Evolutionary conservation across 306 rosid genomes (phyloP).

Genomic region (Psophocarpus tetragonolobus): DNA sequence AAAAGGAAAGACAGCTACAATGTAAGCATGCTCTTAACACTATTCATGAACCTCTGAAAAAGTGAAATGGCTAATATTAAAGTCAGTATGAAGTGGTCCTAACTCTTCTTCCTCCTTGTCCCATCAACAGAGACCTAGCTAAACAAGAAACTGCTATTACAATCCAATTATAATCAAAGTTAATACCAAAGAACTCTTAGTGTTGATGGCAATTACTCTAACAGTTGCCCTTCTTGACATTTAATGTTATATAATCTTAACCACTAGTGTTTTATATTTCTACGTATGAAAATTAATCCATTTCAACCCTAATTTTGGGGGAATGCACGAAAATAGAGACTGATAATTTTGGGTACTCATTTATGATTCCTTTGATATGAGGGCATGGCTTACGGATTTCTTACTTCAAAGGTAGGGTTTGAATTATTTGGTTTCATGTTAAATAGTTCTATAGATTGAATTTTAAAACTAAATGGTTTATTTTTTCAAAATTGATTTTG

Average conservation of each 20-base stretch:
- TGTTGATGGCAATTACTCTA: background rate
- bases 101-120: constrained; percentile 13
- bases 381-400: background rate
- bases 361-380: background rate
- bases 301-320: background rate
- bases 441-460: background rate
- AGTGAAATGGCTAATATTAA: background rate
- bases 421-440: background rate
- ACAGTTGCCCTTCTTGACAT: background rate
- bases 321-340: background rate
- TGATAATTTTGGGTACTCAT: background rate
- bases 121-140: background rate
- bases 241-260: background rate
- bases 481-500: no score
- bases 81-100: constrained; percentile 25
- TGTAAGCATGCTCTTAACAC: background rate
- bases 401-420: background rate
- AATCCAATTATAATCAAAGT: background rate
- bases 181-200: background rate
- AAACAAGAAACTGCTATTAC: background rate
- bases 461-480: background rate
- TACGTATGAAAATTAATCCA: background rate
- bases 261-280: background rate
- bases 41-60: background rate
- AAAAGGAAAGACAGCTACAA: constrained; percentile 1